Conservation (phyloP, 768 basidiomycete species). For the Antrodiella citrinella region DNA sequence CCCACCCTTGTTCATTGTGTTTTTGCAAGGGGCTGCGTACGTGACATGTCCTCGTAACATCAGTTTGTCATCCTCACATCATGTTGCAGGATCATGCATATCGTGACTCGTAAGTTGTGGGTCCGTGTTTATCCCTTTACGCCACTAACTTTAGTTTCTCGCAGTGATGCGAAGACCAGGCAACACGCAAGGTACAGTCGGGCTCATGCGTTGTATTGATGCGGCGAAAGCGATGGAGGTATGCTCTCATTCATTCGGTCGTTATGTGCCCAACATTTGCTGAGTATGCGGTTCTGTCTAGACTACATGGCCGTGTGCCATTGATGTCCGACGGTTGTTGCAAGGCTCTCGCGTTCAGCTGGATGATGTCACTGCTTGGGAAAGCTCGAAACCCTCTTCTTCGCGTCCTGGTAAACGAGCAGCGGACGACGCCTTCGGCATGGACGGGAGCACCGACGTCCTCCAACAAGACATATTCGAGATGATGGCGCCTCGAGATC, state of each 20-base stretch:
- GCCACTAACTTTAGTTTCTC: slow-evolving; percentile 6
- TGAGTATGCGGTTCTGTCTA: slow-evolving; percentile 16
- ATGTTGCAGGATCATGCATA: slow-evolving; percentile 65
- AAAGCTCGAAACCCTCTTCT: background rate
- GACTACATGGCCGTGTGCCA: slow-evolving; percentile 67
- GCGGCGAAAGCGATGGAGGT: slow-evolving; percentile 67
- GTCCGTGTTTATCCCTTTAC: slow-evolving; percentile 7
- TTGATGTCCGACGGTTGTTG: slow-evolving; percentile 56
- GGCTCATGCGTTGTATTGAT: slow-evolving; percentile 54
- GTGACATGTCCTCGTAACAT: slow-evolving; percentile 21
- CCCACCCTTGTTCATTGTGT: slow-evolving; percentile 62
- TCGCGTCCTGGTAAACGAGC: slow-evolving; percentile 15
- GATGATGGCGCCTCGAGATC: background rate
- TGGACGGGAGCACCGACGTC: slow-evolving; percentile 9
- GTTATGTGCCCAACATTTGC: background rate
- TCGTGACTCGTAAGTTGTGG: slow-evolving; percentile 53
- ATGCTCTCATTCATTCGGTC: slow-evolving; percentile 19
- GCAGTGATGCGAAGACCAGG: slow-evolving; percentile 66
- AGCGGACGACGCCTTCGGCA: slow-evolving; percentile 16
- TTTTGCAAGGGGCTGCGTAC: slow-evolving; percentile 65
- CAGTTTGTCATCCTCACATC: no score
- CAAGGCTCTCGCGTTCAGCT: slow-evolving; percentile 57
- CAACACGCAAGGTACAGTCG: slow-evolving; percentile 60
- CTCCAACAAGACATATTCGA: slow-evolving; percentile 5
- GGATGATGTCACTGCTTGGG: slow-evolving; percentile 17